phyloP scores from a whole-genome alignment of 1,284 basidiomycete genomes.

The Ustilago lituana region DNA sequence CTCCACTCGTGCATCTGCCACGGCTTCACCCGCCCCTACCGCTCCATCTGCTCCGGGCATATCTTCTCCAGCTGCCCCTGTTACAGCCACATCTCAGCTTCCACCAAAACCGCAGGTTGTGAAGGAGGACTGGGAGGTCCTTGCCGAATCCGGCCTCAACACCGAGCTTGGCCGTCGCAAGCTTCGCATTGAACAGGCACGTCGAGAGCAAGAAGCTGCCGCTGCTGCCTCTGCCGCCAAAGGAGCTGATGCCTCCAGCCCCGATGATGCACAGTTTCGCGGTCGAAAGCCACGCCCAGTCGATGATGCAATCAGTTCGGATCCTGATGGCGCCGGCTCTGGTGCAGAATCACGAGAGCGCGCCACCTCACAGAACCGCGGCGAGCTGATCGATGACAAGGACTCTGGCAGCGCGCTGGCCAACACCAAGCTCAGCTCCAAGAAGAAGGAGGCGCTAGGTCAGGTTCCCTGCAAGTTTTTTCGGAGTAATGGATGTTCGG shows the following conservation, averaged over 20 bases:
- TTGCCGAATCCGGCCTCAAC: slow-evolving; percentile 52
- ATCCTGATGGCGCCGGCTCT: slow-evolving; percentile 16
- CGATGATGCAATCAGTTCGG: slow-evolving; percentile 26
- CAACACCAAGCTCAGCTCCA: slow-evolving; percentile 64
- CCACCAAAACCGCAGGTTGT: slow-evolving; percentile 38
- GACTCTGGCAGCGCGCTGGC: slow-evolving; percentile 59
- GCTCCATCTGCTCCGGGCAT: not conserved
- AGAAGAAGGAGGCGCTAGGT: slow-evolving; percentile 77
- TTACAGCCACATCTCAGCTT: slow-evolving; percentile 17
- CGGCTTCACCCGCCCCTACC: not conserved
- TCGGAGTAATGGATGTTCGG: slow-evolving; percentile 78
- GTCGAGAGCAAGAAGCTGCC: slow-evolving; percentile 35
- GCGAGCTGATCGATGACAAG: slow-evolving; percentile 46
- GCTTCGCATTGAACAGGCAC: slow-evolving; percentile 44
- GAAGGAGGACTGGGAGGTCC: slow-evolving; percentile 55
- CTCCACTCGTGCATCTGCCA: not conserved
- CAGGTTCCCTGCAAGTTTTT: slow-evolving; percentile 99
- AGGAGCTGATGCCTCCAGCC: slow-evolving; percentile 2
- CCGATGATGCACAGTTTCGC: slow-evolving; percentile 15
- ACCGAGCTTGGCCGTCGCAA: slow-evolving; percentile 53
- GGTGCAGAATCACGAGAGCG: slow-evolving; percentile 33
- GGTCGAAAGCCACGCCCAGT: slow-evolving; percentile 22
- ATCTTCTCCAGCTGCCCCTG: not conserved
- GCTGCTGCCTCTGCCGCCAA: slow-evolving; percentile 20
- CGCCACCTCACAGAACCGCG: slow-evolving; percentile 15